Conservation (phyloP, 2,329 filamentous ascomycete genomes). For the Penicillium sp. region DNA sequence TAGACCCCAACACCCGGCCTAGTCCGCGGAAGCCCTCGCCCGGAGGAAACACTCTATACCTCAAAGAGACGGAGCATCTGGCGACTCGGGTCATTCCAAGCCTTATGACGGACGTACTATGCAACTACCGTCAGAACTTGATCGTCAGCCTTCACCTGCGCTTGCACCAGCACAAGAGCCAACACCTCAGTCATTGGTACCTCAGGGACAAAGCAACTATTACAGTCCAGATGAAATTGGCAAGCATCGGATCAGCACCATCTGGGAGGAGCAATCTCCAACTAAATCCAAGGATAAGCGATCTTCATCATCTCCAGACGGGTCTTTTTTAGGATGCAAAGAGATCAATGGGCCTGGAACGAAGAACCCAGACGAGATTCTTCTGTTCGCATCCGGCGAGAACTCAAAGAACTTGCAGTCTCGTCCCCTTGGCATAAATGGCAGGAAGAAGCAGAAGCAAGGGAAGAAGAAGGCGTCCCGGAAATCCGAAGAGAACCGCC, state of each 20-base stretch:
- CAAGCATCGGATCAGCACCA: slow-evolving; percentile 34
- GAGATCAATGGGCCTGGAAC: slow-evolving; percentile 32
- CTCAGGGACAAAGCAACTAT: slow-evolving; percentile 23
- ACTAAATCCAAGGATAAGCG: slow-evolving; percentile 21
- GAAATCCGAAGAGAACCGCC: slow-evolving; percentile 13
- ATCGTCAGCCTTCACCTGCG: slow-evolving; percentile 7
- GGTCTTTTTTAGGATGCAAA: slow-evolving; percentile 41
- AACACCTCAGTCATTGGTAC: slow-evolving; percentile 1
- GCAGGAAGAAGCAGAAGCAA: slow-evolving; percentile 23
- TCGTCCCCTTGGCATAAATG: slow-evolving; percentile 18
- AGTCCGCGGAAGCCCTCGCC: slow-evolving; percentile 30
- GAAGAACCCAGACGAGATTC: slow-evolving; percentile 37
- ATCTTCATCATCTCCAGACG: slow-evolving; percentile 23
- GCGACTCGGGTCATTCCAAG: background rate
- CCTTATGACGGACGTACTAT: slow-evolving; percentile 18
- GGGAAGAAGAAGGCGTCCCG: slow-evolving; percentile 12
- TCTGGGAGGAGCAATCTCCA: slow-evolving; percentile 30
- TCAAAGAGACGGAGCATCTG: slow-evolving; percentile 1
- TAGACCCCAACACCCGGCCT: slow-evolving; percentile 29
- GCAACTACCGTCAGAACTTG: slow-evolving; percentile 2
- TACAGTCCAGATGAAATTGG: slow-evolving; percentile 40
- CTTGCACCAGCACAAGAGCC: background rate
- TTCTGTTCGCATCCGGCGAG: slow-evolving; percentile 31
- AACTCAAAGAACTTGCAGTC: slow-evolving; percentile 22
- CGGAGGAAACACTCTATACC: slow-evolving; percentile 30